Evolutionary conservation across 805 yeast genomes (phyloP).

Genomic region (Starmerella sp.): DNA sequence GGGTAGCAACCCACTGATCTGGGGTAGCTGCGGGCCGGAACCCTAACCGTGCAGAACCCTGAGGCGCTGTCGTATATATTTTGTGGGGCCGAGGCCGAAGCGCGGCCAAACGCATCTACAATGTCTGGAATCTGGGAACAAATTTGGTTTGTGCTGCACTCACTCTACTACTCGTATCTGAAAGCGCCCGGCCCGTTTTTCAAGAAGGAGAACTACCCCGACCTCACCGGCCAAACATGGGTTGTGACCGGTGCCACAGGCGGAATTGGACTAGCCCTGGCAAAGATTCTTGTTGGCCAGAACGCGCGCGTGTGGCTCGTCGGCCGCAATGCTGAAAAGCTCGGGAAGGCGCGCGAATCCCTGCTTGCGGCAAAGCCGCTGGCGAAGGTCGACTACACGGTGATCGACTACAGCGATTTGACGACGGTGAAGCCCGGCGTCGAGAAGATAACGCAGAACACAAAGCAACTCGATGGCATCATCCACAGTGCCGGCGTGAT

Average conservation of each 20-base stretch:
- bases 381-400: constrained; percentile 18
- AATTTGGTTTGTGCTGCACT: too few species aligned
- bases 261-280: constrained; percentile 19
- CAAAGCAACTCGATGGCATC: constrained; percentile 19
- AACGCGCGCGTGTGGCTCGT: constrained; percentile 31
- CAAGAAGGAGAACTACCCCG: constrained; percentile 23
- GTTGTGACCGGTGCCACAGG: constrained; percentile 24
- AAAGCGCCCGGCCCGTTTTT: constrained; percentile 6
- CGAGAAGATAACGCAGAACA: constrained; percentile 8
- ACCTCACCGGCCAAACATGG: constrained; percentile 29
- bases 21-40: too few species aligned
- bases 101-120: too few species aligned
- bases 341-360: constrained; percentile 25
- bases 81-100: too few species aligned
- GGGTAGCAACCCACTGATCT: too few species aligned
- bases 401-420: constrained; percentile 23
- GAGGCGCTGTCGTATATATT: too few species aligned
- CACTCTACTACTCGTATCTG: too few species aligned
- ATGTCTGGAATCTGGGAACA: too few species aligned
- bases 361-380: constrained; percentile 24
- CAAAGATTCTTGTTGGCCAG: constrained; percentile 9
- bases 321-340: constrained; percentile 31
- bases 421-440: constrained; percentile 21
- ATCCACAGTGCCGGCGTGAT: constrained; percentile 25
- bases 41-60: too few species aligned